Evolutionary conservation across 192 early-diverging fungal genomes (phyloP), one percentile per base, ranked within the genome.

Genomic region (Linnemannia hyalina): DNA sequence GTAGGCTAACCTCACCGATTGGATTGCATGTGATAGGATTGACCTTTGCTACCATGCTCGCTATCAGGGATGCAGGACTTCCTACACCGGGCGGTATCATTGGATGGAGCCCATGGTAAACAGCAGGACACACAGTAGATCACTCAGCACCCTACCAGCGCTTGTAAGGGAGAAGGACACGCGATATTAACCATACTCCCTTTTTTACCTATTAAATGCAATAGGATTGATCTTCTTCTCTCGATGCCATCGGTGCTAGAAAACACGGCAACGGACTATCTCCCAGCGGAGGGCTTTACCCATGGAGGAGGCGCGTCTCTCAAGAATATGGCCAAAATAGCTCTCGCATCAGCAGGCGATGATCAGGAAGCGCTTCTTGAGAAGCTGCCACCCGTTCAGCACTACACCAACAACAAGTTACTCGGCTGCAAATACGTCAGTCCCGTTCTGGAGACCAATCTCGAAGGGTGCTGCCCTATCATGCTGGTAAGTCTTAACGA

Each of bases 51-150:
- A 78, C 88, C 4, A 81, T 93, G 77, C 70, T 94, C 11, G 92
- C 91, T 55, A 89, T 95, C 52, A 81, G 92, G 18, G 91, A 95
- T 74, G 80, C 91, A 9, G 85, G 90, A 8, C 73, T 95, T 26
- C 92, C 91, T 9, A 77, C 90, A 71, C 94, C 95, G 16, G 93
- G 80, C 7, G 93, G 91, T 8, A 89, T 87, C 20, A 90, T 90
- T 29, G 82, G 89, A 7, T 82, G 95, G 85, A 94, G 92, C 55
- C 95, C 95, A 23, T 97, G 95, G 96, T 85, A 73, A 71, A 80
- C 60, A 32, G 10, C n/a, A 70, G 41, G 15, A 41, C 13, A 46
- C 29, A 20, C 46, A 46, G 15, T 73, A 44, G 29, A 29, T 41
- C 13, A 9, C 71, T 47, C 1, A 23, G 2, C 20, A 46, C 26